These are phyloP conservation scores for Amylocystis lapponica DNA, from an alignment of 768 basidiomycete species.

Conservation along the genomic window DNA sequence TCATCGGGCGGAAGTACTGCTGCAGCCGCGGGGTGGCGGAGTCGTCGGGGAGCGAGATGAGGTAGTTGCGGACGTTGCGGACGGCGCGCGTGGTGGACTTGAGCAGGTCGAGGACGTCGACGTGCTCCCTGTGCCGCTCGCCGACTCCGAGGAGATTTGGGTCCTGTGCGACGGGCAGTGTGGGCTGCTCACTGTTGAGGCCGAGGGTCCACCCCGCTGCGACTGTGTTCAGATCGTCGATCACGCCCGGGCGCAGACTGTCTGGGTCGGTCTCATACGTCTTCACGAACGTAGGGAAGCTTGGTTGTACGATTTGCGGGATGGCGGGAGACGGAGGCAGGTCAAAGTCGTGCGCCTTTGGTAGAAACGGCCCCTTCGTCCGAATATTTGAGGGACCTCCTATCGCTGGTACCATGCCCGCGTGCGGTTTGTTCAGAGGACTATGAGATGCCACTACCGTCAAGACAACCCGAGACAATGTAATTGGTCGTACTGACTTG, in stretches of 20 bases:
- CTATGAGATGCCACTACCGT: no score
- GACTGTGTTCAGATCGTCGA: constrained; percentile 66
- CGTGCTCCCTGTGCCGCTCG: constrained; percentile 14
- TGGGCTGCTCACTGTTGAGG: constrained; percentile 1
- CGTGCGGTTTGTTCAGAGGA: constrained; percentile 43
- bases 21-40: constrained; percentile 32
- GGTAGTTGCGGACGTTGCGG: constrained; percentile 77
- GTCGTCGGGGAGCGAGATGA: constrained; percentile 78
- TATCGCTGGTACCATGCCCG: constrained; percentile 71
- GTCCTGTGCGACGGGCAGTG: no score
- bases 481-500: constrained; percentile 64
- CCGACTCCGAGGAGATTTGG: constrained; percentile 18
- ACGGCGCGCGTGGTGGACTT: constrained; percentile 78
- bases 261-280: constrained; percentile 72
- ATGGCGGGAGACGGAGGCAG: constrained; percentile 67
- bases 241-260: constrained; percentile 67
- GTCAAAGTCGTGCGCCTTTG: constrained; percentile 45
- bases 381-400: constrained; percentile 40
- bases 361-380: constrained; percentile 29
- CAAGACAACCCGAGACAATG: no score
- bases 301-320: constrained; percentile 39
- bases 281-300: constrained; percentile 53
- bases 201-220: constrained; percentile 55
- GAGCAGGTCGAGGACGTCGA: constrained; percentile 66
- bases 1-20: constrained; percentile 48